These are phyloP conservation scores for Pilasporangium apinafurcum DNA, from an alignment of 352 stramenopile species.

Conservation along the genomic window DNA sequence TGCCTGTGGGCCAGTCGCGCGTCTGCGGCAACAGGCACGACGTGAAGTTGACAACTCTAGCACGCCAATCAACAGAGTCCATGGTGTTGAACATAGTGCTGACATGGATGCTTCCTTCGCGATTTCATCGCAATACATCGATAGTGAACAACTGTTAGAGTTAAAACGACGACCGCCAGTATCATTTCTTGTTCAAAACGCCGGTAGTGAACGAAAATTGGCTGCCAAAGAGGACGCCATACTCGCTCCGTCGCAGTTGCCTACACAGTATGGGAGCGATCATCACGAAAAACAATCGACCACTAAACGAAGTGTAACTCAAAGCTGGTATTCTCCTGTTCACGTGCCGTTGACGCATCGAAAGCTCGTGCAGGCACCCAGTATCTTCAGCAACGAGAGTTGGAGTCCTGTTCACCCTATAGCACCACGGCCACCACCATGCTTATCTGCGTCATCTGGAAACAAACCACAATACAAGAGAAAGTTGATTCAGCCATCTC, in stretches of 20 bases:
- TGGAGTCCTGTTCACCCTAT: slow-evolving; percentile 33
- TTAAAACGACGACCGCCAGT: slow-evolving; percentile 30
- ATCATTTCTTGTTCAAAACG: slow-evolving; percentile 33
- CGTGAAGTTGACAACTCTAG: not conserved
- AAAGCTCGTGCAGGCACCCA: slow-evolving; percentile 46
- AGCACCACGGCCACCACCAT: slow-evolving; percentile 4
- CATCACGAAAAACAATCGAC: no score
- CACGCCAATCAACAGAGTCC: not conserved
- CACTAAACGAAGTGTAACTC: not conserved
- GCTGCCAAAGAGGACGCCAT: slow-evolving; percentile 10
- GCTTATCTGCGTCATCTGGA: not conserved
- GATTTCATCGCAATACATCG: slow-evolving; percentile 27
- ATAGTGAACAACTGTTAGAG: slow-evolving; percentile 14
- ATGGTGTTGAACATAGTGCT: not conserved
- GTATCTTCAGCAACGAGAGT: slow-evolving; percentile 35
- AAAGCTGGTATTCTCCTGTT: slow-evolving; percentile 58
- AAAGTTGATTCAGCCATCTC: no score
- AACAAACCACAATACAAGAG: not conserved
- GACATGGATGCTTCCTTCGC: slow-evolving; percentile 10
- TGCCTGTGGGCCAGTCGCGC: not conserved
- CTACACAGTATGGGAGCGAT: no score
- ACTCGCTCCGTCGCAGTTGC: not conserved
- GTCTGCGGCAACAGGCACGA: slow-evolving; percentile 7
- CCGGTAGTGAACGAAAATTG: slow-evolving; percentile 9
- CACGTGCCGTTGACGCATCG: slow-evolving; percentile 55